Evolutionary conservation across 352 stramenopile species (phyloP), one percentile per base, ranked within the genome.

Genomic region (Phytophthora fragariaefolia): DNA sequence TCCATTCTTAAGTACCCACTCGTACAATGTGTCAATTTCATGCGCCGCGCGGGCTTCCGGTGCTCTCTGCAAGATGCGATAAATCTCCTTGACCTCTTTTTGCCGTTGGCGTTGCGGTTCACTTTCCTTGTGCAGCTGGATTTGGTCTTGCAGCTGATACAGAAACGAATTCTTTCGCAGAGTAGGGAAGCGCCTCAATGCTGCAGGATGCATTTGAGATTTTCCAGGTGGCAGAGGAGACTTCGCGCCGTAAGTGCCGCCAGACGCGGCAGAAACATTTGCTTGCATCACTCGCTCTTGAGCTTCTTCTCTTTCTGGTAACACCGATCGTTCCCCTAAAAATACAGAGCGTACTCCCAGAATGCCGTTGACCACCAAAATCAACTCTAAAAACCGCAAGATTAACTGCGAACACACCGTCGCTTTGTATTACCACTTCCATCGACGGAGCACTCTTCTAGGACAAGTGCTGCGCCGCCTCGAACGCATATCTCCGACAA

Each of bases 1-100:
- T n/a, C 82, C 84, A 45, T 95, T 95, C 36, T 82, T 77, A 56
- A 92, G 69, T 23, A 92, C 87, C 75, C 82, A 95, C 12, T 93
- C 83, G 64, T 92, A 93, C 15, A 95, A 63, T 20, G 62, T 80
- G 58, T 95, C 87, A 30, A 95, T 83, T n/a, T 95, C 85, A 22
- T 69, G 46, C 0, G 72, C 52, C 20, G 89, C 80, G 20, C 82
- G 69, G 40, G 57, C 45, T 49, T 91, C 82, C 0, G 82, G 74
- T 0, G 67, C 30, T 40, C 75, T 80, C 30, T 81, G 50, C 8
- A 93, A 58, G 36, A 91, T 85, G 42, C 76, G 71, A 51, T 85
- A 82, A 54, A 93, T 81, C n/a, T 68, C 52, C 18, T 65, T 54
- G 32, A 88, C 74, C 58, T 93, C 77, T 36, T 76, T 65, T 23